Evolutionary conservation across 164 flowering plant species (phyloP).

Genomic region (Dillenia turbinata): DNA sequence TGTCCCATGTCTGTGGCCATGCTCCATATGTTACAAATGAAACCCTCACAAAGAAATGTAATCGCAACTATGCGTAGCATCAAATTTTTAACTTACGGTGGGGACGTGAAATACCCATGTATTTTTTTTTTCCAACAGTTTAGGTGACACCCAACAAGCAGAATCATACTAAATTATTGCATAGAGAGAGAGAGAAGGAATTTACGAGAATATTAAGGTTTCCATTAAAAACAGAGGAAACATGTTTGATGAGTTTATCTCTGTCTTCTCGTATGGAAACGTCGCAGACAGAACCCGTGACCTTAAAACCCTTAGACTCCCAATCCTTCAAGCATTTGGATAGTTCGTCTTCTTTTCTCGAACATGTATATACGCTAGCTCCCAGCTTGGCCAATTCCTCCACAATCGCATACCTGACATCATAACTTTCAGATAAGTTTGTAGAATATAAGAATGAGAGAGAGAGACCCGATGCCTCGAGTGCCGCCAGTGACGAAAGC

Average conservation of each 20-base stretch:
- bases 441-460: neutral
- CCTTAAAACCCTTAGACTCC: conserved; percentile 29
- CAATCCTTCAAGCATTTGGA: conserved; percentile 29
- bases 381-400: conserved; percentile 44
- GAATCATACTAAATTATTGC: neutral
- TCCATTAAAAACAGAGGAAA: conserved; percentile 31
- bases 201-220: conserved; percentile 51
- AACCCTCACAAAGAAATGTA: no score
- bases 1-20: no score
- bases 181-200: neutral
- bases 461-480: no score
- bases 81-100: no score
- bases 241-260: conserved; percentile 26
- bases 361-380: conserved; percentile 36
- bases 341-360: conserved; percentile 30
- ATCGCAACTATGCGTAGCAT: no score
- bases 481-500: no score
- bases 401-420: conserved; percentile 33
- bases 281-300: conserved; percentile 39
- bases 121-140: neutral
- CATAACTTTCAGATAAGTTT: neutral
- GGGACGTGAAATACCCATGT: no score
- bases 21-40: no score
- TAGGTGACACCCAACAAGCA: neutral
- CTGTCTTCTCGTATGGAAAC: conserved; percentile 20